These are phyloP conservation scores for Dendrobium catenatum DNA, from an alignment of 106 monocot genomes.

Conservation along the genomic window DNA sequence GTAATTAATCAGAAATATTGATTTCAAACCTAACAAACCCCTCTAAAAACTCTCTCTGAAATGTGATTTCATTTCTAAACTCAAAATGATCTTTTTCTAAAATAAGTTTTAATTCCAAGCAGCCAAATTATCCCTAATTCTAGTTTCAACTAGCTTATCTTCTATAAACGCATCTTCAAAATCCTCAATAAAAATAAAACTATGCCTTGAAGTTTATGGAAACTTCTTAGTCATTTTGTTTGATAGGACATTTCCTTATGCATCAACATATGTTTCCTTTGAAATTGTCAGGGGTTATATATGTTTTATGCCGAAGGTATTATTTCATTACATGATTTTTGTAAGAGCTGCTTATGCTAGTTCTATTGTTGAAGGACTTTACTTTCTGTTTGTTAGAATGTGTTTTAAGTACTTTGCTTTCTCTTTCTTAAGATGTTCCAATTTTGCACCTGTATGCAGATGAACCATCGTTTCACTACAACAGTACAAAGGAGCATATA, in stretches of 20 bases:
- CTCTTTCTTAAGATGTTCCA: not conserved
- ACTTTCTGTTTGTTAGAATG: not conserved
- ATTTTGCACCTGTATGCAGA: constrained; percentile 18
- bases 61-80: too few species aligned
- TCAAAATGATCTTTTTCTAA: too few species aligned
- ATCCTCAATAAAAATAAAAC: not conserved
- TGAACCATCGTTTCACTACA: constrained; percentile 64
- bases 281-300: not conserved
- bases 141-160: too few species aligned
- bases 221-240: not conserved
- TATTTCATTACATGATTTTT: not conserved
- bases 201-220: not conserved
- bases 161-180: not conserved
- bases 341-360: not conserved
- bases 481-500: constrained; percentile 67
- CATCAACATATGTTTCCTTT: not conserved
- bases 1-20: not conserved
- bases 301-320: not conserved
- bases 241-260: not conserved
- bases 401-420: not conserved
- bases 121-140: too few species aligned
- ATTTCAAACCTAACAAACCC: not conserved
- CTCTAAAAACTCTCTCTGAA: too few species aligned
- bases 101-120: too few species aligned
- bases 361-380: not conserved